Conservation (phyloP, 495 filamentous ascomycete genomes). For the Penicillium canescens region DNA sequence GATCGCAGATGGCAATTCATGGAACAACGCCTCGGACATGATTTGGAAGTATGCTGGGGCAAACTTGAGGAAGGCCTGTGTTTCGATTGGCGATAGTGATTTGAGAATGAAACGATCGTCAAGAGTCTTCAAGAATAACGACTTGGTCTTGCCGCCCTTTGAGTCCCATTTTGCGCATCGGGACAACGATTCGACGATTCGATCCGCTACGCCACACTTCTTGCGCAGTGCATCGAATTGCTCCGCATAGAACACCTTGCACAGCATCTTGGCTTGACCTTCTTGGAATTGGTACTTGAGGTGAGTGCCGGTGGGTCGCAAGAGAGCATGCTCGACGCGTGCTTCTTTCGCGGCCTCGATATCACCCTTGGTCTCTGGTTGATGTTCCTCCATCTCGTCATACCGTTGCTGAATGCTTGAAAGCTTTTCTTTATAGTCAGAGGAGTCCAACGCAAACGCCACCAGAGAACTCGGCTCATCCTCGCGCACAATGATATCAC, state of each 20-base stretch:
- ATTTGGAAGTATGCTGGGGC: slow-evolving; percentile 96
- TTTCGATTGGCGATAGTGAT: slow-evolving; percentile 85
- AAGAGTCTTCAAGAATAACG: slow-evolving; percentile 95
- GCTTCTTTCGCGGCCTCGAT: slow-evolving; percentile 51
- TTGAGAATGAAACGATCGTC: slow-evolving; percentile 94
- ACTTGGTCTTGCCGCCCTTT: slow-evolving; percentile 97
- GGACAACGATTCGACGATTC: slow-evolving; percentile 92
- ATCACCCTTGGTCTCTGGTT: slow-evolving; percentile 19
- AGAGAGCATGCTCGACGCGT: slow-evolving; percentile 68
- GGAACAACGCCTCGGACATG: slow-evolving; percentile 94
- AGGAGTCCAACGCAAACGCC: slow-evolving; percentile 83
- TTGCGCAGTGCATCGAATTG: slow-evolving; percentile 94
- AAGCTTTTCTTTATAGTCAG: slow-evolving; percentile 81
- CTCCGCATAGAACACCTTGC: slow-evolving; percentile 97
- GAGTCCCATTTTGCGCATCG: slow-evolving; percentile 98
- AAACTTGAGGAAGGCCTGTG: slow-evolving; percentile 89
- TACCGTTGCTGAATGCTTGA: slow-evolving; percentile 64
- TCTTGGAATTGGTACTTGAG: slow-evolving; percentile 93
- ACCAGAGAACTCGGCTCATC: slow-evolving; percentile 97
- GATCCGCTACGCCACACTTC: slow-evolving; percentile 89
- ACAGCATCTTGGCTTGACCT: slow-evolving; percentile 88
- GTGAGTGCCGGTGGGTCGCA: slow-evolving; percentile 83
- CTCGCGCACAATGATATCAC: slow-evolving; percentile 95
- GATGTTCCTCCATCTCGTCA: slow-evolving; percentile 36
- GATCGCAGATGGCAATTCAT: slow-evolving; percentile 94